phyloP scores from a whole-genome alignment of 1,284 basidiomycete genomes.

The Stygiomarasmius scandens region DNA sequence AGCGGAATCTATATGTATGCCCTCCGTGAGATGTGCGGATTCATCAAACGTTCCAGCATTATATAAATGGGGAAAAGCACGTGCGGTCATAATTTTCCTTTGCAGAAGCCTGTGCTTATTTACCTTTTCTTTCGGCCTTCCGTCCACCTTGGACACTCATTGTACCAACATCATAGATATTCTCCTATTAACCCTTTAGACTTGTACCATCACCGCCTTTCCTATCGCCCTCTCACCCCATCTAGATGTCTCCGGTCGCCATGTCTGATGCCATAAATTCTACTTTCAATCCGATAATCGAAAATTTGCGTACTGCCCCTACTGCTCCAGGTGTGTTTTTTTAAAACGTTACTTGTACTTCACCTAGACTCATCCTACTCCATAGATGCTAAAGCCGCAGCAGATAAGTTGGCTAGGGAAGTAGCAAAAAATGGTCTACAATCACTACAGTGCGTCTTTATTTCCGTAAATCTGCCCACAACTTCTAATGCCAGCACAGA shows the following conservation, averaged over 20 bases:
- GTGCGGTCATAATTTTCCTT: not conserved
- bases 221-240: not conserved
- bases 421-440: constrained; percentile 66
- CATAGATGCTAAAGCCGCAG: constrained; percentile 78
- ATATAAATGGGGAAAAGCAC: not conserved
- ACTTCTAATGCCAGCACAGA: constrained; percentile 38
- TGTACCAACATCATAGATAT: constrained; percentile 15
- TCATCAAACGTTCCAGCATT: not conserved
- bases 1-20: too few relatives aligned
- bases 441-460: constrained; percentile 56
- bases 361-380: constrained; percentile 7
- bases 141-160: not conserved
- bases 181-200: constrained; percentile 1
- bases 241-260: constrained; percentile 58
- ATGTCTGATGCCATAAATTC: constrained; percentile 46
- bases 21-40: too few relatives aligned
- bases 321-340: constrained; percentile 65
- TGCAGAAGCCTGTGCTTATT: not conserved
- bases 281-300: constrained; percentile 56
- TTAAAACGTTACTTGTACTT: not conserved
- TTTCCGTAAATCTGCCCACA: constrained; percentile 7
- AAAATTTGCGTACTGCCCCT: constrained; percentile 68
- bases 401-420: constrained; percentile 75
- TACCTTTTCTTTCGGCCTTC: not conserved
- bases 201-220: constrained; percentile 4